phyloP scores from a whole-genome alignment of 306 rosid species.

The Rubus idaeus region DNA sequence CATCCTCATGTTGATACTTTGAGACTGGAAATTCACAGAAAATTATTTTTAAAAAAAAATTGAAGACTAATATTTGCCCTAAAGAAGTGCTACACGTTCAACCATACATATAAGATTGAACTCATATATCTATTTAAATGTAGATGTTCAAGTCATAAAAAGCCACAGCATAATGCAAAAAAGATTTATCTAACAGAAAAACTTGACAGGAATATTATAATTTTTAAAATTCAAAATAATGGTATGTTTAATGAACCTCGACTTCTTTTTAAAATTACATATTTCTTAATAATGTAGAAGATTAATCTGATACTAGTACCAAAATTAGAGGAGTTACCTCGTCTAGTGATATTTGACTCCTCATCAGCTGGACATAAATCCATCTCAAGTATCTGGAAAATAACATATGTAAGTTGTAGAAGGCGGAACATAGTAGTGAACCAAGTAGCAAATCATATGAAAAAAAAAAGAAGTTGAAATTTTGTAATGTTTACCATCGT shows the following conservation, averaged over 20 bases:
- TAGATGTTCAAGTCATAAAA: background rate
- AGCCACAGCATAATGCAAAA: background rate
- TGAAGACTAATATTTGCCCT: background rate
- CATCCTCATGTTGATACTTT: constrained; percentile 49
- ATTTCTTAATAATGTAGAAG: constrained; percentile 11
- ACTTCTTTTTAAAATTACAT: background rate
- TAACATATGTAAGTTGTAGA: constrained; percentile 24
- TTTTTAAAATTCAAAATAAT: background rate
- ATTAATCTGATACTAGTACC: constrained; percentile 11
- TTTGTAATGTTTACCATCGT: constrained; percentile 47
- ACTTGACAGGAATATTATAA: background rate
- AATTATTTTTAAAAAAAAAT: background rate
- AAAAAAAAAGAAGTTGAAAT: constrained; percentile 15
- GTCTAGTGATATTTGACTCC: constrained; percentile 44
- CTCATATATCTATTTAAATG: background rate
- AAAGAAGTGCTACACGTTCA: background rate
- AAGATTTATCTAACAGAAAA: background rate
- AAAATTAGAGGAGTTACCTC: constrained; percentile 55
- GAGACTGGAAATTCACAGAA: constrained; percentile 38
- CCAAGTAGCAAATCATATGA: background rate
- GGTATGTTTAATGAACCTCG: background rate
- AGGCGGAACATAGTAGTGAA: constrained; percentile 18
- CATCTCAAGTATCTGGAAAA: constrained; percentile 83
- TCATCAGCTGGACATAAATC: constrained; percentile 68
- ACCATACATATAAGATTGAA: background rate